Evolutionary conservation across 192 early-diverging fungal genomes (phyloP).

Genomic region (Entomortierella lignicola): DNA sequence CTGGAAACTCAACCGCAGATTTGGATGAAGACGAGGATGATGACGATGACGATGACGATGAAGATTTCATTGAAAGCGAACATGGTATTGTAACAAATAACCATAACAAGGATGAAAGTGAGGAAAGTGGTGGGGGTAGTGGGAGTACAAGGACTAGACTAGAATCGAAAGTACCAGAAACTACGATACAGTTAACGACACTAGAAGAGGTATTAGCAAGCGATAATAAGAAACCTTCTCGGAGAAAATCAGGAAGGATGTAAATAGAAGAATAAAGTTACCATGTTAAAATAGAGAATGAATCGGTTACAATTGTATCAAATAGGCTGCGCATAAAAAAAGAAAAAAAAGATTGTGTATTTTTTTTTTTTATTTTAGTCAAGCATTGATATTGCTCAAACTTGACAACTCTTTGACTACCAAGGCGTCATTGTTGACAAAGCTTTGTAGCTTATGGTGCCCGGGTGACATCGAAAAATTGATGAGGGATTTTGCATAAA

Average conservation of each 20-base stretch:
- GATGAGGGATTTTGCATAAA: too few species aligned
- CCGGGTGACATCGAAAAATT: too few species aligned
- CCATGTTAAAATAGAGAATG: too few species aligned
- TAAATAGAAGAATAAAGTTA: slow-evolving; percentile 2
- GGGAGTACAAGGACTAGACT: not conserved
- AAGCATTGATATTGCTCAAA: too few species aligned
- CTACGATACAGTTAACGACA: slow-evolving; percentile 10
- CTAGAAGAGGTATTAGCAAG: slow-evolving; percentile 34
- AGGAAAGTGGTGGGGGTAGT: not conserved
- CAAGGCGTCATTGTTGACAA: too few species aligned
- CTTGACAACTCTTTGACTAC: too few species aligned
- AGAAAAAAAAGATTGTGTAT: too few species aligned
- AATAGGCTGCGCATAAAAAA: too few species aligned
- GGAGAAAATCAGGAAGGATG: slow-evolving; percentile 28
- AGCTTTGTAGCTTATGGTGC: too few species aligned
- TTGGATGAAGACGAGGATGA: not conserved
- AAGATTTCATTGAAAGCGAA: not conserved
- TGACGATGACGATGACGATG: not conserved
- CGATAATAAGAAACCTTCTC: slow-evolving; percentile 28
- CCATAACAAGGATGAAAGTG: not conserved
- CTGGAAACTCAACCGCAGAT: too few species aligned
- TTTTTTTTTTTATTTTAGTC: too few species aligned
- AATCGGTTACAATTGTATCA: too few species aligned
- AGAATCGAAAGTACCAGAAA: slow-evolving; percentile 4
- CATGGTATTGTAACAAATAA: not conserved